Evolutionary conservation across 768 basidiomycete species (phyloP), one percentile per base, ranked within the genome.

Genomic region (Chalciporus pseudorubinellus): DNA sequence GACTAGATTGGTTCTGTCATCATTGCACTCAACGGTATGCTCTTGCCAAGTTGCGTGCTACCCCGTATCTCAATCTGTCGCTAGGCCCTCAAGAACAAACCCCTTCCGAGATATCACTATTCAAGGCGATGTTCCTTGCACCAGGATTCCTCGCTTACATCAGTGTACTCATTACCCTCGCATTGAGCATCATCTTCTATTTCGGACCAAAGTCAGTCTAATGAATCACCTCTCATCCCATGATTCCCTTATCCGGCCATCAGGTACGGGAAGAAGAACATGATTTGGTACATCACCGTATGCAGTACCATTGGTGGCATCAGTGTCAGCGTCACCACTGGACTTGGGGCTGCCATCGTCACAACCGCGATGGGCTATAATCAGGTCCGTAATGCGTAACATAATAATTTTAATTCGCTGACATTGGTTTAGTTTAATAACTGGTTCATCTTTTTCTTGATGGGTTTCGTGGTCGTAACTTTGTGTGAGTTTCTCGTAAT

Each of bases 301-400:
- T 99, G 97, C 71, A 92, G 88, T 56, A 85, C 98, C 80, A 98
- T 99, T 63, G 97, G 97, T 16, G 97, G 97, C 0, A 86, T 95
- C 43, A 90, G 87, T 51, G 92, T 95, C 58, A 92, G 89, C 60
- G 95, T 95, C 48, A 95, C 95, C 13, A 94, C 92, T 28, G 95
- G 97, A 29, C 79, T 98, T 33, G 94, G 97, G 40, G 77, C 91
- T 39, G 87, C 93, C 19, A 97, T 98, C 60, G 86, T 99, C 22
- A 84, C 87, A 44, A 82, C 83, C 38, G 82, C 77, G 5, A 72
- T 77, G 72, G 89, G 89, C 34, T 76, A 88, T 55, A 92, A 89
- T 68, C 90, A 92, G 79, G 88, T 83, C 39, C 2, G 77, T 68
- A 26, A 29, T 42, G 24, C 44, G 16, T 52, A n/a, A n/a, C 7